phyloP scores from a whole-genome alignment of 306 rosid species.

The Trifolium repens region DNA sequence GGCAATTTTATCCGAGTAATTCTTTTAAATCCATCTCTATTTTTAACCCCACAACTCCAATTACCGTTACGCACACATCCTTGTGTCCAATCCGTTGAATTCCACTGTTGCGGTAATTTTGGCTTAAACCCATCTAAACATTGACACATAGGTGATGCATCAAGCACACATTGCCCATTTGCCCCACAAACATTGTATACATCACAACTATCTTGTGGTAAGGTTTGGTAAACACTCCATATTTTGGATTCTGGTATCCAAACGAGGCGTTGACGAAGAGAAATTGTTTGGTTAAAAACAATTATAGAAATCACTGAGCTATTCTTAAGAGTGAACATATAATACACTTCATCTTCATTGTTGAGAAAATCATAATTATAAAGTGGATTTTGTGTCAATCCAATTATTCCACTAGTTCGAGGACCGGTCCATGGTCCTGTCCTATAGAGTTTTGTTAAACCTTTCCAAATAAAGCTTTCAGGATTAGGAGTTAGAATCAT shows the following conservation, averaged over 20 bases:
- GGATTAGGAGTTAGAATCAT: not conserved
- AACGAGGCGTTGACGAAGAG: not conserved
- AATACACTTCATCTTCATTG: conserved; percentile 27
- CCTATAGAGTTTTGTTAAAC: not conserved
- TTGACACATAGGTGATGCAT: not conserved
- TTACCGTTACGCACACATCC: conserved; percentile 39
- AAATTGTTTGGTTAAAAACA: conserved; percentile 35
- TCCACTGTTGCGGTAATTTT: not conserved
- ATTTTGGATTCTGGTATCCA: not conserved
- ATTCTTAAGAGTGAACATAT: not conserved
- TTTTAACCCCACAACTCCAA: conserved; percentile 33
- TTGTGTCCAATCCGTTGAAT: conserved; percentile 3
- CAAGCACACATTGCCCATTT: conserved; percentile 28
- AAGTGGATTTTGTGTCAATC: not conserved
- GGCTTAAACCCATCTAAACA: conserved; percentile 45
- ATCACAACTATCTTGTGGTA: conserved; percentile 39
- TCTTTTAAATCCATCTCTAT: conserved; percentile 35
- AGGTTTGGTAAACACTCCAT: conserved; percentile 27
- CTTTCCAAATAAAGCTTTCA: conserved; percentile 4
- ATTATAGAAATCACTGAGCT: conserved; percentile 18
- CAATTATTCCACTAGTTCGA: not conserved
- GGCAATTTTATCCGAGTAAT: conserved; percentile 33
- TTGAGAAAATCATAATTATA: not conserved
- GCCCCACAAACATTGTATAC: conserved; percentile 38
- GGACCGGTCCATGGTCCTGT: conserved; percentile 36